Conservation (phyloP, 192 early-diverging fungal species). For the Podila clonocystis region DNA sequence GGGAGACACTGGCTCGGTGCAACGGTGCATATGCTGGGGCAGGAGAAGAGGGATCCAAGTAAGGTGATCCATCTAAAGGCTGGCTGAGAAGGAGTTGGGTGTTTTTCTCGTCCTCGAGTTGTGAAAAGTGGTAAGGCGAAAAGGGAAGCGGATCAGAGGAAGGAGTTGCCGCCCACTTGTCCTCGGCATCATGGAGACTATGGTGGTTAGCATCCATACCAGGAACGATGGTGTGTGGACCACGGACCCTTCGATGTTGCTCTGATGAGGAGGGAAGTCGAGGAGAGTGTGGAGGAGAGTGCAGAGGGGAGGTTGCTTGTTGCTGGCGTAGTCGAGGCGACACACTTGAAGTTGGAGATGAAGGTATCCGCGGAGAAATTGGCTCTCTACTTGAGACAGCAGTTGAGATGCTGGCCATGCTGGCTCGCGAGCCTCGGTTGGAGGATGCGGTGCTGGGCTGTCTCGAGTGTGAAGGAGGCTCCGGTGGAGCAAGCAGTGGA, state of each 20-base stretch:
- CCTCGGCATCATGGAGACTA: neutral
- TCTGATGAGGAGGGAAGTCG: neutral
- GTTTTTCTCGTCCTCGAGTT: slow-evolving; percentile 9
- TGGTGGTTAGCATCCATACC: neutral
- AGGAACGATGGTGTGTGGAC: slow-evolving; percentile 13
- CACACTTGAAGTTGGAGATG: too few relatives aligned
- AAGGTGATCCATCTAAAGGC: neutral
- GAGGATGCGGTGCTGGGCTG: too few relatives aligned
- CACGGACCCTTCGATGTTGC: neutral
- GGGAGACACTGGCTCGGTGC: slow-evolving; percentile 13
- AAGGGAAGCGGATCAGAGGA: slow-evolving; percentile 4
- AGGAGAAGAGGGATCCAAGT: neutral
- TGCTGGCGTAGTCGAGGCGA: too few relatives aligned
- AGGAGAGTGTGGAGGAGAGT: too few relatives aligned
- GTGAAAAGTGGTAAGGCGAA: slow-evolving; percentile 6
- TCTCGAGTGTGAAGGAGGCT: too few relatives aligned
- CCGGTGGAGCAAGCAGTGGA: too few relatives aligned
- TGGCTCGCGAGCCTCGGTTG: too few relatives aligned
- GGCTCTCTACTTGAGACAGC: too few relatives aligned
- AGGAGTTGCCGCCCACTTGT: neutral
- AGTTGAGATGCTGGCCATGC: too few relatives aligned
- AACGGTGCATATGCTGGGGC: neutral
- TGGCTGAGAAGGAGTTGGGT: neutral
- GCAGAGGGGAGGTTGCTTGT: neutral
- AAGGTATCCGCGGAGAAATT: too few relatives aligned